Percentiles rank a stretch among this genome's conserved stretches.
Evolutionary conservation across 2,329 filamentous ascomycete genomes (phyloP).

Genomic region (Claviceps purpurea): DNA sequence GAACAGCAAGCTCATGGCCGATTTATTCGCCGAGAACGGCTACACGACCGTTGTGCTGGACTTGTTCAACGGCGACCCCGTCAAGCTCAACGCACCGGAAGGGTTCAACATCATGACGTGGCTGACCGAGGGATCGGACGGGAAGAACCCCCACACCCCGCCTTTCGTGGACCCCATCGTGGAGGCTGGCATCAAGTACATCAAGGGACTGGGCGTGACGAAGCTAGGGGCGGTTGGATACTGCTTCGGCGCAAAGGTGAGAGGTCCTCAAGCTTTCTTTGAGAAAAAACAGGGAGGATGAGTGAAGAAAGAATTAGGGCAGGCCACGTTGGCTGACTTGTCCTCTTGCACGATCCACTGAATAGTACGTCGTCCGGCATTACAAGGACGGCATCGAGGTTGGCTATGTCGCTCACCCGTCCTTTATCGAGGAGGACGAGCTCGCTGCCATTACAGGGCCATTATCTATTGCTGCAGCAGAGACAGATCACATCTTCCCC

Average conservation of each 20-base stretch:
- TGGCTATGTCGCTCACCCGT: constrained; percentile 53
- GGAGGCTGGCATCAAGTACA: constrained; percentile 33
- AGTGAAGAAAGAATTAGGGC: neutral
- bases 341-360: neutral
- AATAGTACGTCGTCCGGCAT: constrained; percentile 57
- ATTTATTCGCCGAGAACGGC: constrained; percentile 23
- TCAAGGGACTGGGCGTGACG: constrained; percentile 38
- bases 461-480: constrained; percentile 48
- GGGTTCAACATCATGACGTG: constrained; percentile 20
- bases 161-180: constrained; percentile 21
- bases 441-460: constrained; percentile 42
- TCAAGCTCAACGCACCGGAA: constrained; percentile 13
- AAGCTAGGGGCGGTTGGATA: constrained; percentile 47
- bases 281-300: neutral
- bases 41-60: constrained; percentile 26
- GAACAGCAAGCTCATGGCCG: constrained; percentile 29
- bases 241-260: constrained; percentile 51
- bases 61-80: constrained; percentile 24
- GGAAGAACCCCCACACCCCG: constrained; percentile 30
- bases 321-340: neutral
- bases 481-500: constrained; percentile 47
- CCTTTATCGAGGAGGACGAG: constrained; percentile 45
- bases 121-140: constrained; percentile 27
- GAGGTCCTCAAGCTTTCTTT: neutral
- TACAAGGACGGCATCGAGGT: constrained; percentile 41